These are phyloP conservation scores for Cryphonectria nitschkei DNA, from an alignment of 2,329 filamentous ascomycete genomes.

Conservation along the genomic window DNA sequence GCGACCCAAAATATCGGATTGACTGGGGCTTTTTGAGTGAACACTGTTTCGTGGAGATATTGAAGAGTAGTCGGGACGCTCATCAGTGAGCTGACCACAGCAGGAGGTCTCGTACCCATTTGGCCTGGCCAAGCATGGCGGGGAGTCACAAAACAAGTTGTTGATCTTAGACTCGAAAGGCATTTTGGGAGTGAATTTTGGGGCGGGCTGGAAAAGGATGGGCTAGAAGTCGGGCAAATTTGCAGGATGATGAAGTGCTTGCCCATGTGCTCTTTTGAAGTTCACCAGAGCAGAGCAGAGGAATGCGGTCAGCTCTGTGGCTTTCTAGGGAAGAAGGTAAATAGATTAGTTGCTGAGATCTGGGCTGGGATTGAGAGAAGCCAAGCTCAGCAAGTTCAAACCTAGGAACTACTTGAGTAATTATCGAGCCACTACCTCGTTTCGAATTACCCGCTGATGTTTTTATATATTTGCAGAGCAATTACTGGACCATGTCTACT, in stretches of 20 bases:
- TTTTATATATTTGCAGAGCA: too few relatives aligned
- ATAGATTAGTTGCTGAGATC: background rate
- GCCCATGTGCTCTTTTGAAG: background rate
- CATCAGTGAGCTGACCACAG: background rate
- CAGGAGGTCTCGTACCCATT: background rate
- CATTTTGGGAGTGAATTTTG: background rate
- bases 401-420: background rate
- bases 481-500: too few relatives aligned
- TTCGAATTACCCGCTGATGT: too few relatives aligned
- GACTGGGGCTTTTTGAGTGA: background rate
- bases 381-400: background rate
- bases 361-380: background rate
- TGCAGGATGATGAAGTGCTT: background rate
- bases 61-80: background rate
- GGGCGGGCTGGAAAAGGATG: background rate
- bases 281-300: background rate
- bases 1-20: background rate
- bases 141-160: background rate
- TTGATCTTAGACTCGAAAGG: background rate
- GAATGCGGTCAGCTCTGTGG: background rate
- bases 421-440: background rate
- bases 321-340: background rate
- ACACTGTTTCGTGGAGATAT: background rate
- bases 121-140: background rate
- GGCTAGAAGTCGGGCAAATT: background rate